Percentiles rank a stretch among this genome's conserved stretches.
These are phyloP conservation scores for Potentilla sterilis DNA, from an alignment of 306 rosid genomes.

Conservation along the genomic window DNA sequence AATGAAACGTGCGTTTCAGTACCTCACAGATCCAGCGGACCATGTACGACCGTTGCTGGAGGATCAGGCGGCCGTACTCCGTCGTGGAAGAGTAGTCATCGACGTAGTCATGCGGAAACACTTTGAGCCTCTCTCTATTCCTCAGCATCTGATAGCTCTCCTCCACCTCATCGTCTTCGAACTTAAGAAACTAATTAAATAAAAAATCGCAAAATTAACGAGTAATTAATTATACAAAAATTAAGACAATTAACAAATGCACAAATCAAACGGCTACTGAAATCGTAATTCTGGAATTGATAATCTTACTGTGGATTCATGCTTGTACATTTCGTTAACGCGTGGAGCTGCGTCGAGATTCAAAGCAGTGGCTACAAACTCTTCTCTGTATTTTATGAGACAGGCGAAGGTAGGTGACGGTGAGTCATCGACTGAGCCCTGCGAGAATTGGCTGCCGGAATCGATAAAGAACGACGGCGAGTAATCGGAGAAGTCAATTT, in stretches of 20 bases:
- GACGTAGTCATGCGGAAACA: conserved; percentile 45
- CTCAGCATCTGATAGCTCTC: conserved; percentile 69
- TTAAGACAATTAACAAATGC: background rate
- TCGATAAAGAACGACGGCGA: conserved; percentile 55
- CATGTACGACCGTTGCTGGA: conserved; percentile 64
- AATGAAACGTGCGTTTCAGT: background rate
- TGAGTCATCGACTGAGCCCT: conserved; percentile 56
- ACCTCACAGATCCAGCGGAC: conserved; percentile 84
- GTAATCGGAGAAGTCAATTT: conserved; percentile 53
- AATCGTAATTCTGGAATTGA: conserved; percentile 1
- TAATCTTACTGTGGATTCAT: conserved; percentile 42
- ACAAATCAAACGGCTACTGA: background rate
- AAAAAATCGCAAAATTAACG: background rate
- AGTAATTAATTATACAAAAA: background rate
- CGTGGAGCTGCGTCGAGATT: conserved; percentile 18
- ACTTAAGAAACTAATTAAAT: conserved; percentile 40
- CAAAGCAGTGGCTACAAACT: conserved; percentile 31
- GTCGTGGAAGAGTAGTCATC: conserved; percentile 47
- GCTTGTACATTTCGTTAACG: conserved; percentile 37
- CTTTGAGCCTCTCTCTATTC: conserved; percentile 56
- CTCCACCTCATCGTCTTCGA: conserved; percentile 64
- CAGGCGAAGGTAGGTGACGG: conserved; percentile 58
- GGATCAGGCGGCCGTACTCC: conserved; percentile 53
- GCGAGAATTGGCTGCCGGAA: conserved; percentile 85
- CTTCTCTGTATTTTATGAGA: conserved; percentile 57